Evolutionary conservation across 139 green algal genomes (phyloP), one percentile per base, ranked within the genome.

Genomic region (Picochlorum sp.): DNA sequence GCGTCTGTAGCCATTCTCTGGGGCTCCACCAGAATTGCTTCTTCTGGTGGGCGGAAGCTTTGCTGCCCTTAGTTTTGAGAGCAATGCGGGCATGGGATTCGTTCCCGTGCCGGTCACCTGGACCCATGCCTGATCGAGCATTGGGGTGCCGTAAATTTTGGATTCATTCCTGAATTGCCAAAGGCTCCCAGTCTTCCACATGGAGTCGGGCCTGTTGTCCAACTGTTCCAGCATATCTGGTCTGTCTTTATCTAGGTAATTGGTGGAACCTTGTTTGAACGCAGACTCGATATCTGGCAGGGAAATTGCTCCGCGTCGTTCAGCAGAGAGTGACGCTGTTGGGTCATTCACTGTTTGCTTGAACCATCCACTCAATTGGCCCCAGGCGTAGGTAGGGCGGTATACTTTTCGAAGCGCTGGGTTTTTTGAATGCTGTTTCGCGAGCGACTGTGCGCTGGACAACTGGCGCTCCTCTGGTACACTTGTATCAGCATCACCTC

Each of bases 341-440:
- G 89, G 89, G 61, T 95, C 87, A 71, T 88, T 91, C 56, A 95
- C 82, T 2, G 89, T 96, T 75, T 95, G 82, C 78, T 96, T 96
- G 77, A 80, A 95, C 89, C 89, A 96, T 49, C 70, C 69, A 34
- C 60, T 85, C 51, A 95, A 74, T 75, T 96, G 89, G 3, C 80
- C 85, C 89, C 89, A 96, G 41, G 89, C 62, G 69, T 90, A 96
- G n/a, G 65, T 59, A 1, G 78, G 74, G 16, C 83, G 65, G 68
- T 95, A 96, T 64, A 82, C 83, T 68, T 94, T 95, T 47, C 69
- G 66, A 58, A 83, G 54, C 49, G 37, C 61, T 76, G 62, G 7
- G 34, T 54, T 51, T 18, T 76, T 54, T 21, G 26, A 30, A 47
- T 62, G 24, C 24, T 45, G 26, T 24, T 62, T 21, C 21, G 24